Base-by-base conservation (phyloP, 179 eudicot genomes). In the Silene coronaria region DNA sequence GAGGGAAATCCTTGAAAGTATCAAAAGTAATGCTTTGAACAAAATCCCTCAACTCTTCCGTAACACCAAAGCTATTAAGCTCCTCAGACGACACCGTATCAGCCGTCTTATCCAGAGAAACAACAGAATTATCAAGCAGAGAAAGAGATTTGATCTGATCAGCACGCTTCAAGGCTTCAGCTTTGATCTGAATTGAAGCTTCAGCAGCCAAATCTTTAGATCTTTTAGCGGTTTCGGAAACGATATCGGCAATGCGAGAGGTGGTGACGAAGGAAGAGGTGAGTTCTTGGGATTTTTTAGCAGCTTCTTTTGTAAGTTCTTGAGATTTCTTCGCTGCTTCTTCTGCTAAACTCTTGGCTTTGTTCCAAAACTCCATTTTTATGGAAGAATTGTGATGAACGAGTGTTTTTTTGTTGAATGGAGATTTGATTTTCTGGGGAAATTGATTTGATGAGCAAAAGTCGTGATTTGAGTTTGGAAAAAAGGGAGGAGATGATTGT, bases 31-130 rank as follows among this genome's bases (percentile, higher is more conserved):
- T 90, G 75, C 82, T 92, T 83, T 90, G 85, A 10, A 92, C 94
- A 78, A 94, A 94, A 79, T 91, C 97, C 77, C 90, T 83, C 84
- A 93, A 74, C 65, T 93, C 97, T 73, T 90, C 96, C 13, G 90
- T 85, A 63, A 93, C 84, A 16, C 98, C 98, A 72, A 84, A 93
- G 79, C 24, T 78, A 82, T 83, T 83, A 57, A 93, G 85, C 85
- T 90, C 92, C 71, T 76, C 89, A 17, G 36, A 24, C 9, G 83
- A 71, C 70, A 63, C 79, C 68, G 36, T 62, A 24, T 23, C 19
- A 23, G 7, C 45, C 77, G 22, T 51, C 17, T 51, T 27, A 2
- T 42, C 63, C 28, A 63, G 36, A 48, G 79, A 62, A 19, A 28
- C 45, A 55, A 74, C 71, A 34, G 67, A 65, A 34, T 19, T 71